Evolutionary conservation across 495 filamentous ascomycete species (phyloP), one percentile per base, ranked within the genome.

Genomic region (Durotheca rogersii): DNA sequence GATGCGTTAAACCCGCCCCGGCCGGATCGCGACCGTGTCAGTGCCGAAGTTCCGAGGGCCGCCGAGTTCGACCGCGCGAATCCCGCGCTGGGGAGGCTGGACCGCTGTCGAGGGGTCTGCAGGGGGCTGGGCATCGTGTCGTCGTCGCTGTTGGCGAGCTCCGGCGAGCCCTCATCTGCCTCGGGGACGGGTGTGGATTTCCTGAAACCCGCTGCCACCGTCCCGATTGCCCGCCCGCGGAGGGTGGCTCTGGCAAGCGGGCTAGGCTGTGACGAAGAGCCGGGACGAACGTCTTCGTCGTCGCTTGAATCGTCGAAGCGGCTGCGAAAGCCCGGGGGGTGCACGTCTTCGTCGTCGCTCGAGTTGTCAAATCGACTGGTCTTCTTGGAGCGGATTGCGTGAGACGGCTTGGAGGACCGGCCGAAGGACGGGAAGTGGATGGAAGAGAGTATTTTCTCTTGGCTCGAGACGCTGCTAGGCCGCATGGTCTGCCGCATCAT

Each of bases 221-320:
- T 42, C n/a, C n/a, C n/a, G n/a, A n/a, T n/a, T 20, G 49, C 32
- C 33, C 60, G 56, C 2, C 23, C 19, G 15, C 60, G 60, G 14
- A 58, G 50, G 35, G 60, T 51, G 12, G 42, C 53, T 25, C 33
- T 62, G 7, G 43, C 52, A 14, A 50, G 43, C 17, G 46, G 45
- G n/a, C 47, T 23, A 1, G 34, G n/a, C 14, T 51, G 46, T 10
- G 41, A 53, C 16, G 53, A 46, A 14, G 56, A 42, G 12, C 14
- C 47, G 20, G 67, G 65, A 17, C 48, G 43, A 12, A 51, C 42
- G 20, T 49, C 76, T 14, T 86, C 84, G 30, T 88, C 86, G 54
- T 90, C 87, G 60, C 88, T 90, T 1, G 87, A 91, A 50, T 90
- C 86, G n/a, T 80, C 83, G 59, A 90, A 90, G 2, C 88, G 83